Base-by-base conservation (phyloP, 805 yeast species). In the Wickerhamomyces hampshirensis region DNA sequence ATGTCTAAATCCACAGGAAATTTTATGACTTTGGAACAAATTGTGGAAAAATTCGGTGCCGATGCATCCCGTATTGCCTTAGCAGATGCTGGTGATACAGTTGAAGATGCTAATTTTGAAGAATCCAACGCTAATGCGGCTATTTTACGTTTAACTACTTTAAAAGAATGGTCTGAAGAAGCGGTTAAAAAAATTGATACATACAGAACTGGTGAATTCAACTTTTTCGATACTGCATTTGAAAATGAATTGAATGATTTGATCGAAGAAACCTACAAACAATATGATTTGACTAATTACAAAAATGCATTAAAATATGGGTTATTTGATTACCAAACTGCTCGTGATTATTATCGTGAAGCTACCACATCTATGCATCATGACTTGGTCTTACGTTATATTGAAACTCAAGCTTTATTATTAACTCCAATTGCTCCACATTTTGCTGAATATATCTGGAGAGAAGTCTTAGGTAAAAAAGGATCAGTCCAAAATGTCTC, bases 1-100 rank as follows among this genome's bases (percentile, higher is more conserved):
- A 93, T 93, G 98, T 81, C 97, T 38, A 93, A 93, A 64, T 84
- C 95, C 23, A 91, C 98, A 23, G 98, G 98, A 66, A 93, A 93
- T 69, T 93, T 93, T 60, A 71, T 86, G 80, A 93, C 98, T 34
- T 70, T 93, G 61, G 75, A 80, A 52, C 87, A 93, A 62, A 75
- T 84, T 59, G 80, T 81, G 42, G 72, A 77, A 52, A 93, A 93
- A 65, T 93, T 80, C 51, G 98, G 98, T 62, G 95, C 98, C 34
- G 98, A 93, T 63, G 97, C 98, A 28, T 71, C 96, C 9, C 84
- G 98, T 72, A 85, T 93, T 60, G 97, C 98, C 5, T 69, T 93
- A 47, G 98, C 98, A 31, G 98, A 93, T 69, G 96, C 97, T 35
- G 98, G 98, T 70, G 98, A 93, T 60, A 71, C 93, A 29, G 78